A percentile compares a stretch with the other conserved stretches of the same genome.
Conservation (phyloP, 805 yeast species). For the Blastobotrys americana region DNA sequence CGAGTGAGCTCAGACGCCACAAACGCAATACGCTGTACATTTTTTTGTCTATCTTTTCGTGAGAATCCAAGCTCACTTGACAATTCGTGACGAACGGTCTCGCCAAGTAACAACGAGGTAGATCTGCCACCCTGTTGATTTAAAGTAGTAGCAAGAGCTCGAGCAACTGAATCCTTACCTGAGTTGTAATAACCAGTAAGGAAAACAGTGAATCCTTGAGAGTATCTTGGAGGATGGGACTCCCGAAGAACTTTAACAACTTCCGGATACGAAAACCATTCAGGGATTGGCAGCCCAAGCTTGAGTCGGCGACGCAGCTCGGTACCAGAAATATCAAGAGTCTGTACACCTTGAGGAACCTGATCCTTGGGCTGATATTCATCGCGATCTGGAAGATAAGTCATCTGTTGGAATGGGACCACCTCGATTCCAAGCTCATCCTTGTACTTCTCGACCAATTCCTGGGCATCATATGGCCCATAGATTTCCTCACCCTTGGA, state of each 20-base stretch:
- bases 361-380: constrained; percentile 93
- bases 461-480: constrained; percentile 97
- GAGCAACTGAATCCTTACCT: constrained; percentile 59
- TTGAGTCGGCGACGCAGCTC: constrained; percentile 82
- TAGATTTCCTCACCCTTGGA: constrained; percentile 90
- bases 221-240: constrained; percentile 83
- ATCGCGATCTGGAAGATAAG: constrained; percentile 91
- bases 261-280: constrained; percentile 96
- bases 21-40: constrained; percentile 46
- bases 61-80: constrained; percentile 37
- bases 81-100: constrained; percentile 35
- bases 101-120: constrained; percentile 50
- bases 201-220: constrained; percentile 80
- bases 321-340: constrained; percentile 90
- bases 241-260: constrained; percentile 87
- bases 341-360: constrained; percentile 68
- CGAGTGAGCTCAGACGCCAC: constrained; percentile 70
- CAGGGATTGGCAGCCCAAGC: constrained; percentile 85
- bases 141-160: constrained; percentile 82
- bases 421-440: constrained; percentile 80
- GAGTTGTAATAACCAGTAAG: constrained; percentile 54
- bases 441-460: constrained; percentile 64
- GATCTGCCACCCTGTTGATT: constrained; percentile 87
- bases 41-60: constrained; percentile 34
- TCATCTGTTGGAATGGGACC: constrained; percentile 95